These are phyloP conservation scores for Lachancea dasiensis DNA, from an alignment of 805 yeast genomes.

Conservation along the genomic window DNA sequence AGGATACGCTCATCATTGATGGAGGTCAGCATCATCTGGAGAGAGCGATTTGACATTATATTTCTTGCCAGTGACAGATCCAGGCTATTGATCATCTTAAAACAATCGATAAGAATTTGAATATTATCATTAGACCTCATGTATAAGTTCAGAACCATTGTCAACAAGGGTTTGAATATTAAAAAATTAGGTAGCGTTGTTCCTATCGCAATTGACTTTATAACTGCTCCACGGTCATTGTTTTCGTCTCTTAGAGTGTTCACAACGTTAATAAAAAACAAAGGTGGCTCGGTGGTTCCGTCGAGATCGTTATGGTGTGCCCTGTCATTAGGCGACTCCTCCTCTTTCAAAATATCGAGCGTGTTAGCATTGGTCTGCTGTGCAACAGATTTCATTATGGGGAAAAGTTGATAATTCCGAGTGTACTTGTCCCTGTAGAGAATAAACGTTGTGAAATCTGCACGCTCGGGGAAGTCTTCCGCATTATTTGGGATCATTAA, in stretches of 20 bases:
- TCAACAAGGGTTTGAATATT: conserved; percentile 52
- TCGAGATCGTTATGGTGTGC: background rate
- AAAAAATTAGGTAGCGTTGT: conserved; percentile 49
- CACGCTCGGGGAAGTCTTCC: conserved; percentile 43
- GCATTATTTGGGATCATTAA: conserved; percentile 58
- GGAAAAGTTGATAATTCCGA: conserved; percentile 24
- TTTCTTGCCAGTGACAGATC: conserved; percentile 19
- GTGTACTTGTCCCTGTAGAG: conserved; percentile 36
- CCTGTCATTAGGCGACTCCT: conserved; percentile 3
- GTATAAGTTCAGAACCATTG: conserved; percentile 42
- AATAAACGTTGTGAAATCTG: conserved; percentile 53
- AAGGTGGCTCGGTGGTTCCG: conserved; percentile 26
- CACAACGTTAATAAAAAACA: conserved; percentile 53
- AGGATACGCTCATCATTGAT: conserved; percentile 16
- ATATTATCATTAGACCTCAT: conserved; percentile 15
- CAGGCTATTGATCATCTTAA: conserved; percentile 22
- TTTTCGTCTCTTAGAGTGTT: conserved; percentile 39
- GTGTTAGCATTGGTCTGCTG: conserved; percentile 11
- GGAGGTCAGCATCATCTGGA: conserved; percentile 23
- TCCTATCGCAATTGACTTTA: conserved; percentile 54
- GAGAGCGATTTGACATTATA: conserved; percentile 13
- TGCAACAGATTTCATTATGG: conserved; percentile 10
- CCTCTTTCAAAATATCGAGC: conserved; percentile 15
- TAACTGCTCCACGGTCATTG: conserved; percentile 52
- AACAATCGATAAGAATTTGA: conserved; percentile 19